phyloP scores from a whole-genome alignment of 208 protist genomes.

The Wallacemonas sp. region DNA sequence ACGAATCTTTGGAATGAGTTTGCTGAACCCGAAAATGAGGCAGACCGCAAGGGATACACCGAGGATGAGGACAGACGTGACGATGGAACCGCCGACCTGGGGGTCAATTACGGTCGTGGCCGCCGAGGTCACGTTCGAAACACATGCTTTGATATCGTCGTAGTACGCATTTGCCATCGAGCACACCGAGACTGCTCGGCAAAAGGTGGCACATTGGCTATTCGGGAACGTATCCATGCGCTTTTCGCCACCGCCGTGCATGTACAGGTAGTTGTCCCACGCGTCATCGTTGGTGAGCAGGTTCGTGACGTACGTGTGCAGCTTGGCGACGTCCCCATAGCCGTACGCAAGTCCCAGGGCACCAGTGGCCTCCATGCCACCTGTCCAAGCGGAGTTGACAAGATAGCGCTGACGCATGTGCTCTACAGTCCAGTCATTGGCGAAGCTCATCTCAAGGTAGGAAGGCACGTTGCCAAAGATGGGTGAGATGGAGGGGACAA shows the following conservation, averaged over 20 bases:
- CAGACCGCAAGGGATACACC: constrained; percentile 24
- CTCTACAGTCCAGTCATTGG: constrained; percentile 28
- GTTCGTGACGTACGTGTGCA: constrained; percentile 18
- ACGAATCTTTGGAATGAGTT: constrained; percentile 33
- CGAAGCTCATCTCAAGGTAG: constrained; percentile 62
- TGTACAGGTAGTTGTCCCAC: constrained; percentile 48
- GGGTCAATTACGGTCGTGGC: constrained; percentile 19
- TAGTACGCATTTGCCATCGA: constrained; percentile 42
- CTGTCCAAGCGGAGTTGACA: constrained; percentile 23
- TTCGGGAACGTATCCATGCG: constrained; percentile 32
- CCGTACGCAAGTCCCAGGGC: constrained; percentile 28
- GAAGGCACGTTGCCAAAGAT: constrained; percentile 66
- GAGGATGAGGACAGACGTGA: constrained; percentile 53
- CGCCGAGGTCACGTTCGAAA: constrained; percentile 18
- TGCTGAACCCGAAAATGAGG: constrained; percentile 20
- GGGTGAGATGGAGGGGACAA: constrained; percentile 67
- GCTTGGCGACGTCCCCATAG: constrained; percentile 20
- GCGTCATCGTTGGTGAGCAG: constrained; percentile 28
- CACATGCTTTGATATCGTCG: constrained; percentile 40
- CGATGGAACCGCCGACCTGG: constrained; percentile 34
- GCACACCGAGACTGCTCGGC: constrained; percentile 54
- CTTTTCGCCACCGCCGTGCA: constrained; percentile 45
- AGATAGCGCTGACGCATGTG: constrained; percentile 54
- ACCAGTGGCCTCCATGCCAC: constrained; percentile 29
- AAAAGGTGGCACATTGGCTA: constrained; percentile 36